These are phyloP conservation scores for Aristolochia fimbriata DNA, from an alignment of 164 flowering plant species.

Conservation along the genomic window DNA sequence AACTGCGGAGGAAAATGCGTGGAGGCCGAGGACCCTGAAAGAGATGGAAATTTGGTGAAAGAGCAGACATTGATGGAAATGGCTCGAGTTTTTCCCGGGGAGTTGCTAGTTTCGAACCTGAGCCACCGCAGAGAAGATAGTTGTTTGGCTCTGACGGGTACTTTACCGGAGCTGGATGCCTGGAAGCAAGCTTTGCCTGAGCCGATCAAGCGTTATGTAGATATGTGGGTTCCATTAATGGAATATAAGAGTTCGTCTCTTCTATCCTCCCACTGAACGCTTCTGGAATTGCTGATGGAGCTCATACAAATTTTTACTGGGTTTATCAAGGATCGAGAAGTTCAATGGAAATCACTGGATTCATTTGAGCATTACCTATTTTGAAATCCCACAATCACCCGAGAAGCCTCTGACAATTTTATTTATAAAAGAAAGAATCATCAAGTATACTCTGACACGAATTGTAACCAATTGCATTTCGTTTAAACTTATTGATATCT, in stretches of 20 bases:
- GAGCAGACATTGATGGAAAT: slow-evolving; percentile 65
- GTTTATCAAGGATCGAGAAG: too few species aligned
- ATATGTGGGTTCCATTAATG: slow-evolving; percentile 53
- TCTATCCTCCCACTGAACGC: too few species aligned
- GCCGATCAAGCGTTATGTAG: slow-evolving; percentile 40
- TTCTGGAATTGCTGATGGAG: too few species aligned
- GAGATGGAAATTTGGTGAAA: slow-evolving; percentile 64
- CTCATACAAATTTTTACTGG: too few species aligned
- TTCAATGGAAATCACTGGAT: too few species aligned
- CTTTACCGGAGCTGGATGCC: slow-evolving; percentile 31
- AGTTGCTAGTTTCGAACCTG: slow-evolving; percentile 45
- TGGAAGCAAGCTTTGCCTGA: slow-evolving; percentile 52
- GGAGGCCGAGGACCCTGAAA: slow-evolving; percentile 60
- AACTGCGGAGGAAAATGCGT: slow-evolving; percentile 93
- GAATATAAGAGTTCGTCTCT: neutral
- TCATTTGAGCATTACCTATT: too few species aligned
- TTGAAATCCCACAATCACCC: too few species aligned
- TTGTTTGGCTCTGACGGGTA: slow-evolving; percentile 66
- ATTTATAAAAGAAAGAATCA: too few species aligned
- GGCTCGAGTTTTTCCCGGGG: slow-evolving; percentile 39
- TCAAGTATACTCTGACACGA: too few species aligned
- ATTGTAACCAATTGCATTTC: too few species aligned
- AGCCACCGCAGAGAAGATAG: slow-evolving; percentile 53
- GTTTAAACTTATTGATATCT: too few species aligned
- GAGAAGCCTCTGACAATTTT: too few species aligned